Evolutionary conservation across 2,329 filamentous ascomycete species (phyloP).

Genomic region (Trichoderma sp.): DNA sequence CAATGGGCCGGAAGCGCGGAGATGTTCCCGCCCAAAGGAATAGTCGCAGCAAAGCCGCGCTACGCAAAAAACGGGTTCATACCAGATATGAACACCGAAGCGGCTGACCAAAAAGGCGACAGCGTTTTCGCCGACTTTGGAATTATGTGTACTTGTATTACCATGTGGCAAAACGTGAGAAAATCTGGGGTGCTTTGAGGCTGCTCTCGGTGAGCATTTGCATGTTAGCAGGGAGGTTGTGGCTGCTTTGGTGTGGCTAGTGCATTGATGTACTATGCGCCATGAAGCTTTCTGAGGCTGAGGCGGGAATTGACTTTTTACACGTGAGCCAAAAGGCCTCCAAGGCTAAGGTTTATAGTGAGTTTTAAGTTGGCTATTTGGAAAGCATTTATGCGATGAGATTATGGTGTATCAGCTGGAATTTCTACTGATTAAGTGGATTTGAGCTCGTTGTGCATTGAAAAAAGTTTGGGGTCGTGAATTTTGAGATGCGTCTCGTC

Average conservation of each 20-base stretch:
- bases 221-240: not conserved
- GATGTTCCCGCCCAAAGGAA: not conserved
- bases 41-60: no score
- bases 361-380: not conserved
- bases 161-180: not conserved
- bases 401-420: not conserved
- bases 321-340: not conserved
- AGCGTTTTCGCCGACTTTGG: not conserved
- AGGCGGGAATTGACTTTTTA: not conserved
- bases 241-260: not conserved
- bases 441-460: not conserved
- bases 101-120: not conserved
- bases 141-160: not conserved
- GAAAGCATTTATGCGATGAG: not conserved
- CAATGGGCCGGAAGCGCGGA: not conserved
- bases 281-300: not conserved
- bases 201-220: not conserved
- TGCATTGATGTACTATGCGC: not conserved
- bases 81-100: not conserved
- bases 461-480: not conserved
- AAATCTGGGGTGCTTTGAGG: not conserved
- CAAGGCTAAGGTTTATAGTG: not conserved
- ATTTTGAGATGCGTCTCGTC: not conserved
- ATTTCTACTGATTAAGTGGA: not conserved
- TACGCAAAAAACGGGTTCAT: not conserved